A percentile compares a stretch with the other conserved stretches of the same genome.
Conservation (phyloP, 2,329 filamentous ascomycete genomes). For the Aureobasidium sp. region DNA sequence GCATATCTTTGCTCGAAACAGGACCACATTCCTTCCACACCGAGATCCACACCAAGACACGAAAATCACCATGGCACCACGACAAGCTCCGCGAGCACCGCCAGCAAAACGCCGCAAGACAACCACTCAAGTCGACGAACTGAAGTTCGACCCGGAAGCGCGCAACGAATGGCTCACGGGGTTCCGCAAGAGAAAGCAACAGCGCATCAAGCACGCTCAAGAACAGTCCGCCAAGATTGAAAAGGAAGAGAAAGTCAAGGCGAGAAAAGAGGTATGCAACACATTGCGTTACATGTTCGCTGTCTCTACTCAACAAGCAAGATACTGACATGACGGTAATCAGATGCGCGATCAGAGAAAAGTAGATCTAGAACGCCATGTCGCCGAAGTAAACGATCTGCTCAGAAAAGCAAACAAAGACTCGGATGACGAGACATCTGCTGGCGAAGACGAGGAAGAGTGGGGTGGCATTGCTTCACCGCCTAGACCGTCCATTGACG, state of each 20-base stretch:
- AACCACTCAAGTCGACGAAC: slow-evolving; percentile 55
- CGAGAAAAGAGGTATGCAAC: slow-evolving; percentile 62
- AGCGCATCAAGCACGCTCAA: slow-evolving; percentile 75
- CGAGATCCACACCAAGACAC: neutral
- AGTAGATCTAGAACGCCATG: slow-evolving; percentile 71
- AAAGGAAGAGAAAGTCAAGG: slow-evolving; percentile 63
- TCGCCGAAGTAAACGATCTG: slow-evolving; percentile 64
- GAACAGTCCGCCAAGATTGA: slow-evolving; percentile 70
- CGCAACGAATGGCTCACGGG: slow-evolving; percentile 85
- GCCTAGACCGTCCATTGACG: slow-evolving; percentile 41
- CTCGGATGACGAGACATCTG: slow-evolving; percentile 22
- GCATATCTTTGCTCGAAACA: neutral
- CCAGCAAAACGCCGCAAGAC: slow-evolving; percentile 9
- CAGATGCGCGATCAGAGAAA: slow-evolving; percentile 79
- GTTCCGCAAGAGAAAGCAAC: slow-evolving; percentile 91
- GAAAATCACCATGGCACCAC: neutral
- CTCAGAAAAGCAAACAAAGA: slow-evolving; percentile 46
- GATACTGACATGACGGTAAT: neutral
- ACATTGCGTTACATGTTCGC: neutral
- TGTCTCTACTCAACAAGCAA: neutral
- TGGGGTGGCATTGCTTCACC: slow-evolving; percentile 38
- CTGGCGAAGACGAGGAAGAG: slow-evolving; percentile 16
- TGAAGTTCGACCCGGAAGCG: slow-evolving; percentile 72
- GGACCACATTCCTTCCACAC: neutral
- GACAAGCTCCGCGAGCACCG: slow-evolving; percentile 1